Evolutionary conservation across 257 asterid genomes (phyloP).

Genomic region (Fraxinus excelsior): DNA sequence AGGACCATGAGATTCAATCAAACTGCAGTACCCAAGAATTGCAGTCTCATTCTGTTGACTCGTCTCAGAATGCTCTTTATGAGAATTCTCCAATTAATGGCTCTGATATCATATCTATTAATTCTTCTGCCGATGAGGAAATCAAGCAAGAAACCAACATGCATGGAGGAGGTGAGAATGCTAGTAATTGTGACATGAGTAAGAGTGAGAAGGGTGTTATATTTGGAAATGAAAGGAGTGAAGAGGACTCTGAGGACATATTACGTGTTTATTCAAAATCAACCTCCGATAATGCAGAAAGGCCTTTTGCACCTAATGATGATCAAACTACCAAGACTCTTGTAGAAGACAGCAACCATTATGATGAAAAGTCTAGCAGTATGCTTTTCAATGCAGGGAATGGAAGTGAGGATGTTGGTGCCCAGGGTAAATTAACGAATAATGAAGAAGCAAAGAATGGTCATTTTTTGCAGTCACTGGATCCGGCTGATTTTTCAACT

Average conservation of each 20-base stretch:
- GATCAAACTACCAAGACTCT: conserved; percentile 24
- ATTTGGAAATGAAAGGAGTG: conserved; percentile 24
- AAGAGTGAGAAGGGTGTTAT: conserved; percentile 24
- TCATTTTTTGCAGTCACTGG: conserved; percentile 15
- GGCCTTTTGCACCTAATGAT: conserved; percentile 25
- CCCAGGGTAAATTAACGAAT: conserved; percentile 8
- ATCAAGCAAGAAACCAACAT: conserved; percentile 17
- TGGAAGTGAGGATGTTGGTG: conserved; percentile 33
- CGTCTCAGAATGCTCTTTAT: conserved; percentile 18
- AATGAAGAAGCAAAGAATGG: conserved; percentile 27
- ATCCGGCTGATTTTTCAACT: conserved; percentile 26
- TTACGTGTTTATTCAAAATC: conserved; percentile 27
- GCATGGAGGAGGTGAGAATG: conserved; percentile 22
- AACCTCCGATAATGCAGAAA: conserved; percentile 1
- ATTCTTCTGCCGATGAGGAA: conserved; percentile 29
- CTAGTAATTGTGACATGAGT: conserved; percentile 20
- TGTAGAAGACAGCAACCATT: conserved; percentile 27
- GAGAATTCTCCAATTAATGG: conserved; percentile 13
- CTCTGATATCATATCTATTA: conserved; percentile 26
- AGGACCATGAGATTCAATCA: conserved; percentile 9
- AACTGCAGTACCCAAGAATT: conserved; percentile 21
- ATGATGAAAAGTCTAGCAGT: conserved; percentile 28
- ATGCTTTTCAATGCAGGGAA: conserved; percentile 26
- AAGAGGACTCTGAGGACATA: conserved; percentile 29
- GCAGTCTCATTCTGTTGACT: conserved; percentile 14